Conservation (phyloP, 352 stramenopile genomes). For the Globisporangium splendens region DNA sequence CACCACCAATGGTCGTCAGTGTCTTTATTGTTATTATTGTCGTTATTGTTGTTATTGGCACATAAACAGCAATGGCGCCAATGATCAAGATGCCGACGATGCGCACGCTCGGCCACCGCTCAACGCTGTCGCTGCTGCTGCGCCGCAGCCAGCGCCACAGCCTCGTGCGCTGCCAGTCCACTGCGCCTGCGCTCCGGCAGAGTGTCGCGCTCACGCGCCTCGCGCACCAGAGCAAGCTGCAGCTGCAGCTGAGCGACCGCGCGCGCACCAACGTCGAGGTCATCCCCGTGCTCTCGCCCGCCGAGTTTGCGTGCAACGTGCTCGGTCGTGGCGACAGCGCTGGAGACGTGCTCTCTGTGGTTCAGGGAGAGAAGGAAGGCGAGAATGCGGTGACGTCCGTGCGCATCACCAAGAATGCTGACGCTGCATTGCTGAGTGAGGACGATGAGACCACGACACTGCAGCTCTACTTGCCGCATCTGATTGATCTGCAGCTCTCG, state of each 20-base stretch:
- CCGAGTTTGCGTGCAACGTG: slow-evolving; percentile 46
- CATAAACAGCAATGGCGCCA: neutral
- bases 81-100: slow-evolving; percentile 1
- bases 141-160: neutral
- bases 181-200: neutral
- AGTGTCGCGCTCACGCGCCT: slow-evolving; percentile 32
- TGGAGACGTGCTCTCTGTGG: slow-evolving; percentile 19
- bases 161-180: slow-evolving; percentile 9
- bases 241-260: slow-evolving; percentile 37
- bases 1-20: too few relatives aligned
- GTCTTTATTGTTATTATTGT: too few relatives aligned
- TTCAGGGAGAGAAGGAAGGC: slow-evolving; percentile 19
- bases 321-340: neutral
- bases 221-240: slow-evolving; percentile 35
- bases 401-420: slow-evolving; percentile 27
- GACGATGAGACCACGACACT: slow-evolving; percentile 9
- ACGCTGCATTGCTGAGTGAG: neutral
- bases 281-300: slow-evolving; percentile 38
- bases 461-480: slow-evolving; percentile 37
- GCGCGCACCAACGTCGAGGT: slow-evolving; percentile 34
- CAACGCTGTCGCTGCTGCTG: slow-evolving; percentile 6
- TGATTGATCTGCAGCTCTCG: slow-evolving; percentile 43
- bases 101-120: slow-evolving; percentile 1
- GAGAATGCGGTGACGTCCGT: slow-evolving; percentile 12
- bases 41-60: too few relatives aligned